Evolutionary conservation across 2,329 filamentous ascomycete species (phyloP), one percentile per base, ranked within the genome.

Genomic region (Verruconis gallopava): DNA sequence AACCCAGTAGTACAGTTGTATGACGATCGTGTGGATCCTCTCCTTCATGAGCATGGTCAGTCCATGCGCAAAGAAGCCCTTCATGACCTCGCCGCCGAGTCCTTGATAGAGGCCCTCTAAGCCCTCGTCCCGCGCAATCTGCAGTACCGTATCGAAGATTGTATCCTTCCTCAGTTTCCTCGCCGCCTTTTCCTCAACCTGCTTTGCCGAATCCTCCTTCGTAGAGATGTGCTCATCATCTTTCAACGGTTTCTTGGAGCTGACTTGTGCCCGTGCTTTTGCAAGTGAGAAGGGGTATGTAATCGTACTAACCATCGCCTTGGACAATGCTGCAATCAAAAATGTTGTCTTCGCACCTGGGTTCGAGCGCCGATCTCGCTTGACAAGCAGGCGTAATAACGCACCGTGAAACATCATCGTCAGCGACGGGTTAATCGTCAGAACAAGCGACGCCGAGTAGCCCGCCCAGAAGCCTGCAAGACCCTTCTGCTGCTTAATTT

Each of bases 1-100:
- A 2, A 81, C 54, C 4, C 77, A 53, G 49, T 84, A 81, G 60
- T 89, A 93, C 3, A 79, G 52, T 48, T 75, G 74, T 45, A 93
- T 73, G 43, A 93, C 74, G 13, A 79, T 58, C 20, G 73, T 68
- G 56, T 93, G 83, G 5, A 91, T 73, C 4, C 73, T 64, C 43
- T 89, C 83, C 60, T 94, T 94, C 45, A 83, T 76, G 42, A 89
- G 65, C 83, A 93, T 93, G 1, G 85, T 89, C 40, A 86, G 72
- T 1, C 86, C 86, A 53, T 94, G 85, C 17, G 77, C 79, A 52
- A 94, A 79, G 62, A 93, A 93, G 0, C 82, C 81, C 53, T 86
- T 88, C 5, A 88, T 60, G 3, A 93, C 68, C 59, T 93, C 84
- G 3, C 78, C 82, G 12, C 69, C 70, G 0, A 93, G 65, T 4